Base-by-base conservation (phyloP, 805 yeast species). In the Lipomyces yamadae region DNA sequence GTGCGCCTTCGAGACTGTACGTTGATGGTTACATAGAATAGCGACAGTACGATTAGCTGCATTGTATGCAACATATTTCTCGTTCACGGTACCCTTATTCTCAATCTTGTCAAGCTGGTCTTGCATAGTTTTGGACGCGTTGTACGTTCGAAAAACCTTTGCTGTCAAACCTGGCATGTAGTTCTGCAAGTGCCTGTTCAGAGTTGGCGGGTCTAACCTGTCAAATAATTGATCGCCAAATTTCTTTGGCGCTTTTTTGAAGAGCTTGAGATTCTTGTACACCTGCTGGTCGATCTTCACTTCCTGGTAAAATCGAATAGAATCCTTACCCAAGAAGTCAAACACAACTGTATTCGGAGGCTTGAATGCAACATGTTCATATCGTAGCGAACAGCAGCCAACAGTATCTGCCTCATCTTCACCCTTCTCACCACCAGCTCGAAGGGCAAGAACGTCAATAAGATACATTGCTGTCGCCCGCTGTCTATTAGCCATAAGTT, bases 371-470 rank as follows among this genome's bases (percentile, higher is more conserved):
- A 94, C 85, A 78, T 93, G 98, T 76, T 93, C 98, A 75, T 81
- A 93, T 74, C 98, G 82, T 72, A 94, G 83, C 0, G 98, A 93
- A 79, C 98, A 94, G 79, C 98, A 94, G 56, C 98, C 98, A 56
- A 94, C 98, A 0, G 98, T 94, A 76, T 94, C 98, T 2, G 98
- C 98, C 76, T 93, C 98, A 72, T 94, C 98, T 2, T 94, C 98
- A 10, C 94, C 89, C 77, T 94, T 94, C 78, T 94, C 98, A 73
- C 98, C 97, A 76, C 98, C 98, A 1, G 98, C 98, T 88, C 98
- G 90, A 71, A 94, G 83, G 0, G 98, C 98, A 74, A 94, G 88
- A 2, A 89, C 87, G 80, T 94, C 98, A 75, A 94, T 93, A 58
- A 94, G 83, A 78, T 94, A 94, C 58, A 94, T 91, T 2, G 97